Evolutionary conservation across 202 grass and related monocot genomes (phyloP).

Genomic region (Brachypodium distachyon): DNA sequence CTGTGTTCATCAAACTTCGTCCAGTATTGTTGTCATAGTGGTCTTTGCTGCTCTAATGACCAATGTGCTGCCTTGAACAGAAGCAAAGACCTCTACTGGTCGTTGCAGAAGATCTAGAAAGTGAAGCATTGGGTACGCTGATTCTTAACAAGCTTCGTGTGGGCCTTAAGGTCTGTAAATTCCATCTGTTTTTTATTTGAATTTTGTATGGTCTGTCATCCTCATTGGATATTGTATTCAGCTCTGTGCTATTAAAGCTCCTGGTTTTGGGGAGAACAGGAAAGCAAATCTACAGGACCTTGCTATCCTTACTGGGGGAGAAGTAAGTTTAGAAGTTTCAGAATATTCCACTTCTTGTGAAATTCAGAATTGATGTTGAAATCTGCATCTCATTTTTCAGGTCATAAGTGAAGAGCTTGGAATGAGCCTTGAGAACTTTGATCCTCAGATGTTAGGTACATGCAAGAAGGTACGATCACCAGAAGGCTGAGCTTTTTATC

Average conservation of each 20-base stretch:
- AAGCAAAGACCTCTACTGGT: constrained; percentile 78
- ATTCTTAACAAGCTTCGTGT: constrained; percentile 98
- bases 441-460: constrained; percentile 65
- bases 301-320: constrained; percentile 77
- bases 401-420: constrained; percentile 94
- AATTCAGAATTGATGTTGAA: background rate
- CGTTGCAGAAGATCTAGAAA: constrained; percentile 95
- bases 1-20: background rate
- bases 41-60: background rate
- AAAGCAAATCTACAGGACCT: constrained; percentile 90
- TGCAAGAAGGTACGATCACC: constrained; percentile 68
- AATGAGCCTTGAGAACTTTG: constrained; percentile 89
- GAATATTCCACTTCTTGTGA: background rate
- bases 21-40: background rate
- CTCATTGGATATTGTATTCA: constrained; percentile 19
- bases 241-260: constrained; percentile 96
- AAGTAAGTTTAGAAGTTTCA: constrained; percentile 35
- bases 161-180: constrained; percentile 72
- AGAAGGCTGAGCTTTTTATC: background rate
- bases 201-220: background rate
- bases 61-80: constrained; percentile 27
- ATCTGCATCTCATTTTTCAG: constrained; percentile 28
- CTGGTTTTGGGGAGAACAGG: constrained; percentile 98
- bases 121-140: constrained; percentile 79
- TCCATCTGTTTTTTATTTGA: background rate